Base-by-base conservation (phyloP, 805 yeast genomes). In the Groenewaldozyma salmanticensis region DNA sequence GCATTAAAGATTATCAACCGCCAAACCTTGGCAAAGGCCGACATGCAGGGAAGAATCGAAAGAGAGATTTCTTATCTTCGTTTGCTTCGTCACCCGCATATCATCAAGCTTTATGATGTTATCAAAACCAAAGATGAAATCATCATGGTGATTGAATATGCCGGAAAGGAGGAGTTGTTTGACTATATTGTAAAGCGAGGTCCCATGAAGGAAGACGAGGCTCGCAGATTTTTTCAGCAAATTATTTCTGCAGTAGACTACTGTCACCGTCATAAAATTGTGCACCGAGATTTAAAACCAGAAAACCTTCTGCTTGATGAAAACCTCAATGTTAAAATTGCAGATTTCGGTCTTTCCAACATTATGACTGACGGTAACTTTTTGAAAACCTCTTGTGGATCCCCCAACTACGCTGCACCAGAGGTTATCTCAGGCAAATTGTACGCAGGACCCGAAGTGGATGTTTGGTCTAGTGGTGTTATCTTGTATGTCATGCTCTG, bases 351-450 rank as follows among this genome's bases (percentile, higher is more conserved):
- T 5, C 70, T 88, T 37, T 82, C 94, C 21, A 88, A 88, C 60
- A 87, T 88, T 51, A 88, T 88, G 97, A 90, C 96, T 15, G 97
- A 88, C 63, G 97, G 97, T 45, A 88, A 88, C 60, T 88, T 88
- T 59, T 70, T 88, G 56, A 90, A 88, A 58, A 88, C 97, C 2
- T 78, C 88, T 52, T 90, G 97, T 66, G 97, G 97, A 3, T 81
- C 94, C 5, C 97, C 97, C 42, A 90, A 90, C 58, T 88, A 88
- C 61, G 96, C 97, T 4, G 96, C 97, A 0, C 97, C 97, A 1
- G 97, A 88, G 62, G 96, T 88, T 21, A 88, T 88, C 43, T 77
- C 88, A 46, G 96, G 96, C 27, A 86, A 90, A 59, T 70, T 90
- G 40, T 90, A 88, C 53, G 97, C 96, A 2, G 97, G 97, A 6